Evolutionary conservation across 176 grass and related monocot genomes (phyloP).

Genomic region (Olyra latifolia): DNA sequence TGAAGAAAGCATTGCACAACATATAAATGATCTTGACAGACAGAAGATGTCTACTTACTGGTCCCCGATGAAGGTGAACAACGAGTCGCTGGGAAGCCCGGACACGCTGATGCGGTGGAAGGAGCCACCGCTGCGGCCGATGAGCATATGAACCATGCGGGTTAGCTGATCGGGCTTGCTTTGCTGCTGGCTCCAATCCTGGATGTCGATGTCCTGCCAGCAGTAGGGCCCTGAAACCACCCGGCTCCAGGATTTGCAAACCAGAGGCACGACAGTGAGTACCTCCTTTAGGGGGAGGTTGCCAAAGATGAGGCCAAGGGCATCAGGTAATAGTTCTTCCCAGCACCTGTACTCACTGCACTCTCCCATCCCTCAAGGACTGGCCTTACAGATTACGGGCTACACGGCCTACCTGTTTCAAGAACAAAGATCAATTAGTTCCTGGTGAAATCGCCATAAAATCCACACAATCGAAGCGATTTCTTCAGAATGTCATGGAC

Average conservation of each 20-base stretch:
- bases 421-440: neutral
- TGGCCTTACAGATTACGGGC: neutral
- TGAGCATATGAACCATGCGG: constrained; percentile 82
- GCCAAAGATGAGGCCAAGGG: constrained; percentile 87
- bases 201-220: constrained; percentile 97
- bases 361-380: constrained; percentile 55
- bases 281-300: constrained; percentile 82
- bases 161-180: constrained; percentile 73
- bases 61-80: constrained; percentile 80
- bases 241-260: constrained; percentile 81
- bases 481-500: neutral
- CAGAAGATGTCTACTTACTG: constrained; percentile 60
- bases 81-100: constrained; percentile 65
- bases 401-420: constrained; percentile 20
- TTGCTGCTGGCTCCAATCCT: constrained; percentile 94
- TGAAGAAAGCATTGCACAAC: neutral
- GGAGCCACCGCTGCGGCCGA: constrained; percentile 63
- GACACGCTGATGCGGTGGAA: constrained; percentile 75
- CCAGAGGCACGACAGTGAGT: constrained; percentile 78
- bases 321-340: constrained; percentile 91
- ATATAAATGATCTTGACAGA: neutral
- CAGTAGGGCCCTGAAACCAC: constrained; percentile 82
- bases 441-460: neutral
- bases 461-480: neutral
- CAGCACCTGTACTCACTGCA: constrained; percentile 64